These are phyloP conservation scores for Penicillium italicum DNA, from an alignment of 2,329 filamentous ascomycete species.

Conservation along the genomic window DNA sequence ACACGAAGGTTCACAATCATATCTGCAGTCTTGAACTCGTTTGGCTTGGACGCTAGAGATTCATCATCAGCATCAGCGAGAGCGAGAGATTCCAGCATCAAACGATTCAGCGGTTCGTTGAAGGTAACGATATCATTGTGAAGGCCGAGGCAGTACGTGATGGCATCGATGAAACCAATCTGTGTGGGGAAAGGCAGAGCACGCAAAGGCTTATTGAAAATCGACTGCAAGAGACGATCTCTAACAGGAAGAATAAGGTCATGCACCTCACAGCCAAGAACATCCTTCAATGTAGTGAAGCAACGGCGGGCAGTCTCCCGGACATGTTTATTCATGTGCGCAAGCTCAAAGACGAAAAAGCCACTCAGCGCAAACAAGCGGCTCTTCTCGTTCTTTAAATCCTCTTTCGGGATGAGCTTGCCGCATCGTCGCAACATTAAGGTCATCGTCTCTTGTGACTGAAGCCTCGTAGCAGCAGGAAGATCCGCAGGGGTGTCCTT, in stretches of 20 bases:
- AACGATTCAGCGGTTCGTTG: conserved; percentile 82
- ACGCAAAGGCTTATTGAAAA: conserved; percentile 90
- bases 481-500: conserved; percentile 97
- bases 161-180: conserved; percentile 97
- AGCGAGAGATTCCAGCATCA: conserved; percentile 90
- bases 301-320: conserved; percentile 80
- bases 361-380: conserved; percentile 74
- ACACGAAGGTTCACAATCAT: conserved; percentile 88
- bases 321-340: conserved; percentile 94
- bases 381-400: conserved; percentile 64
- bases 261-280: conserved; percentile 73
- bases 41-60: conserved; percentile 83
- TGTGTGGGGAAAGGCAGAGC: conserved; percentile 92
- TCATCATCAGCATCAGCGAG: conserved; percentile 94
- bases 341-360: conserved; percentile 80
- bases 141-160: conserved; percentile 88
- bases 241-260: conserved; percentile 88
- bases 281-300: conserved; percentile 75
- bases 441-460: conserved; percentile 79
- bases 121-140: conserved; percentile 87
- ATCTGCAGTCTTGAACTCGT: conserved; percentile 92
- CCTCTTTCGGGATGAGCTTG: conserved; percentile 74
- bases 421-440: conserved; percentile 75
- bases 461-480: conserved; percentile 78
- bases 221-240: conserved; percentile 81